Base-by-base conservation (phyloP, 306 rosid genomes). In the Quercus gilva region DNA sequence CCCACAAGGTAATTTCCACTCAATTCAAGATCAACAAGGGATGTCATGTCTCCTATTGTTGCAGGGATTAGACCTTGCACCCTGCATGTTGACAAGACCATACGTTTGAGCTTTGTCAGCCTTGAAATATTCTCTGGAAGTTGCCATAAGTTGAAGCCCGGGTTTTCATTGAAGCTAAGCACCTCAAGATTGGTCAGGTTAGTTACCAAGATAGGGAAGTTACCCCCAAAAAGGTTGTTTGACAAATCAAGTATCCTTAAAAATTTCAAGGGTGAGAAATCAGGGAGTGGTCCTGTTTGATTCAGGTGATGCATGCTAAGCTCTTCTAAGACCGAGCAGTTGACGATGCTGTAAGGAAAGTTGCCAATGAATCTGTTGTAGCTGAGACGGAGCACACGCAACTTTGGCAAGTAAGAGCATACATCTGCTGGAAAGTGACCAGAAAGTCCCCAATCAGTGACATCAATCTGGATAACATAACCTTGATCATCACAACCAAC, bases 21-120 rank as follows among this genome's bases (percentile, higher is more conserved):
- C 68, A 96, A 55, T 64, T 96, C 99, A 37, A 91, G 94, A 86
- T 96, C 98, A 23, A 85, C 77, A 29, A 96, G 97, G 2, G 93
- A 84, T 6, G 93, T 89, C 85, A 93, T 80, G 83, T 91, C 90
- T 68, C 98, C 97, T 58, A 96, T 88, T 53, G 96, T 31, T 49
- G 86, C 57, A n/a, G 99, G 98, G 76, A 96, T 96, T 49, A 51
- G 71, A 2, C 99, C 97, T 56, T 70, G 78, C 74, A 96, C 1
- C 90, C 78, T 88, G 91, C 96, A 91, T 20, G 99, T 91, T 17
- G 86, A 56, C 52, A 96, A 76, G 26, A 96, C 79, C 93, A 91
- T 75, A 6, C 77, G 52, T 69, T 82, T 86, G 59, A 96, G 89
- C 57, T 85, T 89, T 70, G 80, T 88, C 76, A 89, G 52, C 43